A percentile compares a stretch with the other conserved stretches of the same genome.
phyloP scores from a whole-genome alignment of 345 rosid species.

The Lumnitzera littorea region DNA sequence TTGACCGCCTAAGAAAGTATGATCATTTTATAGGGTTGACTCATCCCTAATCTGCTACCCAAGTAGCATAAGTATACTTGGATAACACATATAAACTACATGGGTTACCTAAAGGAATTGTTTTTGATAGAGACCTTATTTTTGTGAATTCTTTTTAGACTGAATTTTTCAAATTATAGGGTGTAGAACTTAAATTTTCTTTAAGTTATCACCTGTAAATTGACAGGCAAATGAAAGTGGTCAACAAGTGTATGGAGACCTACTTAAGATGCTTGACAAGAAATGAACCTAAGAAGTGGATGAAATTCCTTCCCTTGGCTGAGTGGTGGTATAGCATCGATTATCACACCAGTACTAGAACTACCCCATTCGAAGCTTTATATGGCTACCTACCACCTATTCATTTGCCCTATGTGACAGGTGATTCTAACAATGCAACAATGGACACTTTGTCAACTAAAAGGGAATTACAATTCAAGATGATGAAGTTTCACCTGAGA shows the following conservation, averaged over 20 bases:
- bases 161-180: neutral
- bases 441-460: neutral
- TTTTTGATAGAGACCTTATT: neutral
- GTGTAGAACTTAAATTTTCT: neutral
- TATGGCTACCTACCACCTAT: neutral
- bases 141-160: neutral
- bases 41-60: neutral
- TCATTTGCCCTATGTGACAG: slow-evolving; percentile 1
- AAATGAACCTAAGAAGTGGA: neutral
- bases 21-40: neutral
- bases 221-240: neutral
- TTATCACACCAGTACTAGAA: neutral
- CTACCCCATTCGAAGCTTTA: slow-evolving; percentile 4
- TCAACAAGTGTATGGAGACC: slow-evolving; percentile 5
- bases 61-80: neutral
- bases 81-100: slow-evolving; percentile 1
- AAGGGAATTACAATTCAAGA: neutral
- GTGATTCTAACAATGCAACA: neutral
- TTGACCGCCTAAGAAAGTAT: neutral
- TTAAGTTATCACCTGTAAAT: neutral
- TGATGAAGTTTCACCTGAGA: neutral
- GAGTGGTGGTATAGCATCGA: slow-evolving; percentile 3
- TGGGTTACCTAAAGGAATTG: neutral
- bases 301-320: neutral
- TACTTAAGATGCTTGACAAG: slow-evolving; percentile 3